Conservation (phyloP, 2,329 filamentous ascomycete species). For the Talaromyces sp. region DNA sequence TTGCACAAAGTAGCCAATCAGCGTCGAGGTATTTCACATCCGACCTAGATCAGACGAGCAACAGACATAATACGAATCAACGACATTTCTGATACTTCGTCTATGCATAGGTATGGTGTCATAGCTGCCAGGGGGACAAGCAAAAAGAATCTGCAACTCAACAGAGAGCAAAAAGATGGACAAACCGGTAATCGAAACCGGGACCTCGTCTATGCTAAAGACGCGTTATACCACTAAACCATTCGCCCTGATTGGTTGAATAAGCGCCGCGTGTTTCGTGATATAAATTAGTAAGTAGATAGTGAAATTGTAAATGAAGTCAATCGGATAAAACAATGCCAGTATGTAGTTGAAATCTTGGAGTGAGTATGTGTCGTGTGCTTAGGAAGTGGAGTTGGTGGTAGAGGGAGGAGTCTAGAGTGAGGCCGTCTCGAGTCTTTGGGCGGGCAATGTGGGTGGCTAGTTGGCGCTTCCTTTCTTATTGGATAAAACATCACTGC, state of each 20-base stretch:
- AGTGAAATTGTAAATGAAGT: no score
- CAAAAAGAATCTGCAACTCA: not conserved
- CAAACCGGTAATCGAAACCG: constrained; percentile 14
- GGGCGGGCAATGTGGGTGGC: constrained; percentile 5
- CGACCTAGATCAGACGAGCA: not conserved
- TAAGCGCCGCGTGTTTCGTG: not conserved
- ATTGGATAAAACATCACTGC: constrained; percentile 5
- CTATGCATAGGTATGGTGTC: not conserved
- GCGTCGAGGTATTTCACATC: constrained; percentile 31
- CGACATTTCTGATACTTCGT: not conserved
- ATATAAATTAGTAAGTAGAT: not conserved
- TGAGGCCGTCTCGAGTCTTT: not conserved
- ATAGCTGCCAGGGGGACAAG: not conserved
- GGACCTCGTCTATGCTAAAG: constrained; percentile 6
- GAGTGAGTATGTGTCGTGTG: not conserved
- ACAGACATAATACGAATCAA: not conserved
- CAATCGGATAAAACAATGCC: no score
- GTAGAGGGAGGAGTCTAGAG: no score
- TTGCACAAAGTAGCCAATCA: constrained; percentile 35
- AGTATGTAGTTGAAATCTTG: not conserved
- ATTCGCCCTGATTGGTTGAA: constrained; percentile 4
- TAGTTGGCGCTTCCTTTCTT: not conserved
- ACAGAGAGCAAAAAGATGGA: constrained; percentile 2
- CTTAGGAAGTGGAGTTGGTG: not conserved
- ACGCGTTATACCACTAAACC: constrained; percentile 14